A percentile compares a stretch with the other conserved stretches of the same genome.
phyloP scores from a whole-genome alignment of 176 grass and related monocot species.

The Stipa capillata region DNA sequence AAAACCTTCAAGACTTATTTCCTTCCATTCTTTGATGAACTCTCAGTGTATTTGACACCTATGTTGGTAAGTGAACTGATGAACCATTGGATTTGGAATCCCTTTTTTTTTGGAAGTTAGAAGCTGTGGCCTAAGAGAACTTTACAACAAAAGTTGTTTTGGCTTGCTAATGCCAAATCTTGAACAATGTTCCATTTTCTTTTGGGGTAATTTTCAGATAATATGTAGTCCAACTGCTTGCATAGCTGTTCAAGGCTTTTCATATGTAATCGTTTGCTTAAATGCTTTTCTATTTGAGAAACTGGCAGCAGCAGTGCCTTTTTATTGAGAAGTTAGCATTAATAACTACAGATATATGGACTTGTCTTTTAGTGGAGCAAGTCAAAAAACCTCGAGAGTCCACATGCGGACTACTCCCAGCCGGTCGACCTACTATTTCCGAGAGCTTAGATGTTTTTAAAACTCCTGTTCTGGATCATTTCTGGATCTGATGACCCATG shows the following conservation, averaged over 20 bases:
- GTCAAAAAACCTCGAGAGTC: too few relatives aligned
- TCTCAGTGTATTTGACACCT: slow-evolving; percentile 62
- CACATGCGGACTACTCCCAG: too few relatives aligned
- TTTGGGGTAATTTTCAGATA: background rate
- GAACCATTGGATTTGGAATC: slow-evolving; percentile 5
- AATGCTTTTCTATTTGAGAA: too few relatives aligned
- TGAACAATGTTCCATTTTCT: background rate
- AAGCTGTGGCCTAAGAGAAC: background rate
- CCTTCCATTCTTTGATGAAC: slow-evolving; percentile 69
- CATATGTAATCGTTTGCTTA: background rate
- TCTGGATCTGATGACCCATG: background rate
- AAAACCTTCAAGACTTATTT: slow-evolving; percentile 77
- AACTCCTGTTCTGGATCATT: background rate
- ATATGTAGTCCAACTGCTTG: background rate
- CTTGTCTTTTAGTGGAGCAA: too few relatives aligned
- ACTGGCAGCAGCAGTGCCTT: too few relatives aligned
- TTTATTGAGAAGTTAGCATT: too few relatives aligned
- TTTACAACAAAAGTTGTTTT: background rate
- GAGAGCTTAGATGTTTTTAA: background rate
- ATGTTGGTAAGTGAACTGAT: slow-evolving; percentile 55
- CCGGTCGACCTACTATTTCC: too few relatives aligned
- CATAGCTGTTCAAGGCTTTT: background rate
- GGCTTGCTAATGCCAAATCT: background rate
- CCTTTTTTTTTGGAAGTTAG: too few relatives aligned
- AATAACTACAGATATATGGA: too few relatives aligned